Conservation (phyloP, 805 yeast genomes). For the Yarrowia sp. region DNA sequence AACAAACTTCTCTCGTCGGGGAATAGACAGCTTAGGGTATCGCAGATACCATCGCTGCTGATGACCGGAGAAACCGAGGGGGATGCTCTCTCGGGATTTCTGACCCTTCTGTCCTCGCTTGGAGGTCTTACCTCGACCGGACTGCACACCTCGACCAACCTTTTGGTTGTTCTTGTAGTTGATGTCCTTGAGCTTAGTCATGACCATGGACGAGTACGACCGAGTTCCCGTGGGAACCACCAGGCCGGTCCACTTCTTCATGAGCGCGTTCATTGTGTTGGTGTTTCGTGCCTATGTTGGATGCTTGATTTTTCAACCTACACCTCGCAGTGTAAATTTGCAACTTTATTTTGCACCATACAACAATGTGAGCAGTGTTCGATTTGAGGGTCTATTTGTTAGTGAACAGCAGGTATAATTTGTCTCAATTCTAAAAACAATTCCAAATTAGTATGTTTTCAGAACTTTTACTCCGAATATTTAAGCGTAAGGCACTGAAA, state of each 20-base stretch:
- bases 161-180: constrained; percentile 52
- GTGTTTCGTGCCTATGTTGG: not conserved
- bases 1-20: constrained; percentile 35
- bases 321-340: constrained; percentile 8
- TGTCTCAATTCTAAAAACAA: too few species aligned
- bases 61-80: constrained; percentile 97
- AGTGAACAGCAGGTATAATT: not conserved
- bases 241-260: constrained; percentile 15
- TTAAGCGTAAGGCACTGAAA: too few species aligned
- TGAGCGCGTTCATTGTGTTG: constrained; percentile 11
- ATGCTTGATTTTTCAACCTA: not conserved
- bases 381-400: not conserved
- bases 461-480: too few species aligned
- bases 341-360: not conserved
- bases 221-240: constrained; percentile 3
- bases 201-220: constrained; percentile 24
- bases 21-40: constrained; percentile 57
- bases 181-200: constrained; percentile 17
- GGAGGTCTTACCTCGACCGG: constrained; percentile 83
- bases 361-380: not conserved
- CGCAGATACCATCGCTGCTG: constrained; percentile 86
- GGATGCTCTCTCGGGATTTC: constrained; percentile 88
- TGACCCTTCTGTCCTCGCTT: constrained; percentile 99
- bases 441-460: too few species aligned
- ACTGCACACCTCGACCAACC: constrained; percentile 94